These are phyloP conservation scores for Aspergillus aculeatus DNA, from an alignment of 2,329 filamentous ascomycete species.

Conservation along the genomic window DNA sequence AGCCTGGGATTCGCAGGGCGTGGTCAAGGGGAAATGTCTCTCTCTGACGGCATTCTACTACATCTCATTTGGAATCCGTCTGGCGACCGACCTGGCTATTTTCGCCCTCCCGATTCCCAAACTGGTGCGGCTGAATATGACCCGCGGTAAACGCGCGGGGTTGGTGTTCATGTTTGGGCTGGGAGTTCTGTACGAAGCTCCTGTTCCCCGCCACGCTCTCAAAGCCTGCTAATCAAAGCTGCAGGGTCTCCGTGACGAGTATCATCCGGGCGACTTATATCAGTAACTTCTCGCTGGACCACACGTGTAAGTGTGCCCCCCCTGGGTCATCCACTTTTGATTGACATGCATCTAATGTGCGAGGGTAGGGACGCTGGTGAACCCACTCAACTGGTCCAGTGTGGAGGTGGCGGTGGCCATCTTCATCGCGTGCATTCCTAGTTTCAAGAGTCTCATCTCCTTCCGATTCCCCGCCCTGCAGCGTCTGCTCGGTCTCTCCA, in stretches of 20 bases:
- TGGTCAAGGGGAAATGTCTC: slow-evolving; percentile 11
- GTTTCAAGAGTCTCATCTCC: slow-evolving; percentile 7
- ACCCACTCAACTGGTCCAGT: slow-evolving; percentile 17
- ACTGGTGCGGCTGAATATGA: slow-evolving; percentile 14
- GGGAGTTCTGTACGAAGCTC: slow-evolving; percentile 8
- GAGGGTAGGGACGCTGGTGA: slow-evolving; percentile 11
- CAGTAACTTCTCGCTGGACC: slow-evolving; percentile 1
- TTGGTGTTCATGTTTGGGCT: slow-evolving; percentile 16
- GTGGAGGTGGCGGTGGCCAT: slow-evolving; percentile 17
- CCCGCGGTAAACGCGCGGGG: slow-evolving; percentile 9
- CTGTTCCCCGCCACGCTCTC: not conserved
- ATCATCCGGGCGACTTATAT: slow-evolving; percentile 18
- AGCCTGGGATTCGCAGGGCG: slow-evolving; percentile 8
- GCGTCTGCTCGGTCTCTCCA: slow-evolving; percentile 2
- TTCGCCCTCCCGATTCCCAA: slow-evolving; percentile 17
- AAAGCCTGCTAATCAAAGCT: not conserved
- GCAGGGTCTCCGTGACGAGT: slow-evolving; percentile 14
- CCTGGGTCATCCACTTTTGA: not conserved
- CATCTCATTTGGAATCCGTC: slow-evolving; percentile 13
- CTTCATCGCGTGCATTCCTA: slow-evolving; percentile 18
- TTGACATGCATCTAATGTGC: not conserved
- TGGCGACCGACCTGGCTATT: slow-evolving; percentile 15
- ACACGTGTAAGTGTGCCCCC: slow-evolving; percentile 8
- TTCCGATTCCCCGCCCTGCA: slow-evolving; percentile 3
- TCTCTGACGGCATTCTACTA: slow-evolving; percentile 15